Conservation (phyloP, 169 alveolate genomes). For the Babesia caballi region DNA sequence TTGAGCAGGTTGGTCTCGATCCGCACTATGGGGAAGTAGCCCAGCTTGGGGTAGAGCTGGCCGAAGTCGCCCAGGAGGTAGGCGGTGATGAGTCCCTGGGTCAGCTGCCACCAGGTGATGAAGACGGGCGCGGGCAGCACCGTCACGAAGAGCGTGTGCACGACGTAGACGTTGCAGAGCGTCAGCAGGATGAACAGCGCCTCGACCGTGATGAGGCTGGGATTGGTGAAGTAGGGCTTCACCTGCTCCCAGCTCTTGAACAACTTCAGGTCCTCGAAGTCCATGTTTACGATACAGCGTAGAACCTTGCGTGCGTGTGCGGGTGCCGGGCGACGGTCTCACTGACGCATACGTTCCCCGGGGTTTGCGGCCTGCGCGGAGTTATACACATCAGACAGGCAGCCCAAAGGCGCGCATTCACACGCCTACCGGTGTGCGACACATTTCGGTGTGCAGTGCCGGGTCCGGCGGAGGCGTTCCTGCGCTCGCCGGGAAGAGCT, state of each 20-base stretch:
- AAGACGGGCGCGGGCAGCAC: slow-evolving; percentile 88
- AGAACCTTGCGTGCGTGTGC: neutral
- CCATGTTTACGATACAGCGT: slow-evolving; percentile 6
- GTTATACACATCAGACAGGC: neutral
- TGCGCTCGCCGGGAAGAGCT: no score
- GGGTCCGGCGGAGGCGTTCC: no score
- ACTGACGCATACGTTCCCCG: slow-evolving; percentile 9
- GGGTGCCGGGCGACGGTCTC: neutral
- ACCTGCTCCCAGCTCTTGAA: slow-evolving; percentile 78
- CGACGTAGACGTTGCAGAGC: slow-evolving; percentile 86
- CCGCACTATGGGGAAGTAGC: slow-evolving; percentile 83
- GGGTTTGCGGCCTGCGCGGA: neutral
- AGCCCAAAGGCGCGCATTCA: neutral
- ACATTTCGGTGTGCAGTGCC: neutral
- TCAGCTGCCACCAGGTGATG: slow-evolving; percentile 91
- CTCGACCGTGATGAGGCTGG: slow-evolving; percentile 84
- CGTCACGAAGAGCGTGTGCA: slow-evolving; percentile 85
- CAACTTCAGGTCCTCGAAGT: slow-evolving; percentile 25
- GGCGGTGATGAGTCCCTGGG: slow-evolving; percentile 89
- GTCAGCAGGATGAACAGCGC: slow-evolving; percentile 82
- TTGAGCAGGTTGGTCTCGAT: slow-evolving; percentile 75
- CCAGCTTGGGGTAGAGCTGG: slow-evolving; percentile 78
- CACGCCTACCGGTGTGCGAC: neutral
- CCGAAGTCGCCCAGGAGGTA: slow-evolving; percentile 89
- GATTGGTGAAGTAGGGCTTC: slow-evolving; percentile 82